Evolutionary conservation across 2,329 filamentous ascomycete species (phyloP).

Genomic region (Aschersonia sp.): DNA sequence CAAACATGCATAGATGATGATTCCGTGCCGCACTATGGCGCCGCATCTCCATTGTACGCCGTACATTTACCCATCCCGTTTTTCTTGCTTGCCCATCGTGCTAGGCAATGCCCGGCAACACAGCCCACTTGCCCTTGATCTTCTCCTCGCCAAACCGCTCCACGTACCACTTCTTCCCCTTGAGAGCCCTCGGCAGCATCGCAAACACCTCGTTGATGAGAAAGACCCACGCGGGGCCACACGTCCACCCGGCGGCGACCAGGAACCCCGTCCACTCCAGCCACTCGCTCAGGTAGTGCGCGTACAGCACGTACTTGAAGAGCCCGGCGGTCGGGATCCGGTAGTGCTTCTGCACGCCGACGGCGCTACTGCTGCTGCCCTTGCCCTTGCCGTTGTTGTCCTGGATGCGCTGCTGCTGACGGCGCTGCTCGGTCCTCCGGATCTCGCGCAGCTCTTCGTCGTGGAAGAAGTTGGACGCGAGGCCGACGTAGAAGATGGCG

Average conservation of each 20-base stretch:
- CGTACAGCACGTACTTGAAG: conserved; percentile 72
- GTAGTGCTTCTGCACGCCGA: conserved; percentile 57
- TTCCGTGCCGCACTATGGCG: too few relatives aligned
- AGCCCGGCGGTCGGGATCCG: conserved; percentile 71
- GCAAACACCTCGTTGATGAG: conserved; percentile 74
- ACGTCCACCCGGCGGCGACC: conserved; percentile 53
- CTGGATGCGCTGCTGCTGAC: conserved; percentile 29
- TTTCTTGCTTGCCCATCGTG: too few relatives aligned
- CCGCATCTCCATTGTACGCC: too few relatives aligned
- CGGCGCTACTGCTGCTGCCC: conserved; percentile 7
- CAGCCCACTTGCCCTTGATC: conserved; percentile 59
- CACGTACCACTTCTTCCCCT: conserved; percentile 74
- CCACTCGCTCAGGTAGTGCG: conserved; percentile 96
- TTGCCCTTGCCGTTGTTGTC: conserved; percentile 18
- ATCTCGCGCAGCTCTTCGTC: conserved; percentile 86
- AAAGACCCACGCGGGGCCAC: conserved; percentile 66
- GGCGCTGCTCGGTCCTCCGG: conserved; percentile 50
- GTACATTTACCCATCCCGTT: too few relatives aligned
- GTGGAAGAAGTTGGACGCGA: conserved; percentile 72
- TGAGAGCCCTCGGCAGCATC: conserved; percentile 77
- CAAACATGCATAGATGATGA: too few relatives aligned
- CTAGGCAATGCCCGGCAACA: conserved; percentile 40
- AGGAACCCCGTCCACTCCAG: conserved; percentile 88
- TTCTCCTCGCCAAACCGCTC: conserved; percentile 77
- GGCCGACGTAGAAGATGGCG: conserved; percentile 59